These are phyloP conservation scores for Malania oleifera DNA, from an alignment of 164 flowering plant species.

Conservation along the genomic window DNA sequence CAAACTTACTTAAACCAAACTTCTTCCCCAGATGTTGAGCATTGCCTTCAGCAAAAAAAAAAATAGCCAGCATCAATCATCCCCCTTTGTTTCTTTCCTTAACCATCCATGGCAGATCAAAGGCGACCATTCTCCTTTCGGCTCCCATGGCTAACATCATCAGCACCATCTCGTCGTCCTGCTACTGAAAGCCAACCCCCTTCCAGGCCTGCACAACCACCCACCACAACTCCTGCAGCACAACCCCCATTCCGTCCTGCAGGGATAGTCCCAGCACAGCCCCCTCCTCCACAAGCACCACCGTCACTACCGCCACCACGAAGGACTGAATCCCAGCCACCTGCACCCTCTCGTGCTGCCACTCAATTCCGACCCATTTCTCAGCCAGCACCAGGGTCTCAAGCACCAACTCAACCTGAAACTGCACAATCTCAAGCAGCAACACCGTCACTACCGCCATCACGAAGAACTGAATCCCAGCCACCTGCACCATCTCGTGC, in stretches of 20 bases:
- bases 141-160: conserved; percentile 37
- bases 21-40: background rate
- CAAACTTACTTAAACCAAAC: conserved; percentile 21
- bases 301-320: conserved; percentile 12
- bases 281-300: conserved; percentile 14
- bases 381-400: conserved; percentile 14
- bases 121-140: conserved; percentile 40
- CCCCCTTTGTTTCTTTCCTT: background rate
- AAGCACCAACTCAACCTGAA: background rate
- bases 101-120: conserved; percentile 29
- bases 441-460: too few relatives aligned
- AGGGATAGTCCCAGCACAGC: conserved; percentile 22
- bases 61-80: background rate
- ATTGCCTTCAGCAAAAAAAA: background rate
- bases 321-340: conserved; percentile 17
- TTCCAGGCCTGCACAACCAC: conserved; percentile 9
- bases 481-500: conserved; percentile 7
- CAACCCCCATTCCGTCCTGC: conserved; percentile 30
- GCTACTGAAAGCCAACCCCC: conserved; percentile 11
- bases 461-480: conserved; percentile 2
- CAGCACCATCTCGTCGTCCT: conserved; percentile 12
- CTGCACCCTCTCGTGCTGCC: conserved; percentile 11
- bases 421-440: conserved; percentile 12
- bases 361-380: conserved; percentile 4
- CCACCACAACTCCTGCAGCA: conserved; percentile 3